Evolutionary conservation across 176 grass and related monocot genomes (phyloP).

Genomic region (Phragmites australis): DNA sequence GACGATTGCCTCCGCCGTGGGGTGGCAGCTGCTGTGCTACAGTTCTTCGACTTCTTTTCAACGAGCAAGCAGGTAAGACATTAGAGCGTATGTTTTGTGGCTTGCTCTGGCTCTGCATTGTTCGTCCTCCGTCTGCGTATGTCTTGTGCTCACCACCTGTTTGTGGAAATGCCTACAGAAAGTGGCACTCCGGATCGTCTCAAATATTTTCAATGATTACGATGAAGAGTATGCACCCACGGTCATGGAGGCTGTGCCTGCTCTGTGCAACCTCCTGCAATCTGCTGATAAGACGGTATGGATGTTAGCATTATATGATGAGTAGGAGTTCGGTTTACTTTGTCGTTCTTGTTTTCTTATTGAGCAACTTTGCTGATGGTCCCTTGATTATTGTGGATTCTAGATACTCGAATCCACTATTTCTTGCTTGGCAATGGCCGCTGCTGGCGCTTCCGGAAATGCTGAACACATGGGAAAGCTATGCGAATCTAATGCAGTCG

Average conservation of each 20-base stretch:
- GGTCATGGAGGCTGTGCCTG: conserved; percentile 51
- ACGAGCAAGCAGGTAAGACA: conserved; percentile 36
- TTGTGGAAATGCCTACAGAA: conserved; percentile 46
- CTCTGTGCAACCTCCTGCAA: conserved; percentile 57
- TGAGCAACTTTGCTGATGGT: neutral
- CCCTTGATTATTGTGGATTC: neutral
- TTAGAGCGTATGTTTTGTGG: neutral
- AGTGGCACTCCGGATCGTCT: conserved; percentile 46
- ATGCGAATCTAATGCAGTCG: conserved; percentile 32
- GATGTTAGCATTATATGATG: neutral
- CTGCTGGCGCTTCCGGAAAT: neutral
- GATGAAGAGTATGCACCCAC: conserved; percentile 2
- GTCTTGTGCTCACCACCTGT: conserved; percentile 14
- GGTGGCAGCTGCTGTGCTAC: conserved; percentile 52
- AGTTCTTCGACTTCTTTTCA: conserved; percentile 55
- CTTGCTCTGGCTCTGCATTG: neutral
- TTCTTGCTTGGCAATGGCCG: conserved; percentile 40
- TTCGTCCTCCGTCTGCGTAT: neutral
- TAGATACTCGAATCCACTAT: conserved; percentile 49
- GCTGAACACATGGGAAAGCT: conserved; percentile 47
- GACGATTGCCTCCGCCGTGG: conserved; percentile 40
- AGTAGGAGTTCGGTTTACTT: neutral
- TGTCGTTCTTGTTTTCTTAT: neutral
- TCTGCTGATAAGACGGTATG: conserved; percentile 43
- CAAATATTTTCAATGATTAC: conserved; percentile 5